Base-by-base conservation (phyloP, 257 asterid species). In the Solanum infundibuliforme region DNA sequence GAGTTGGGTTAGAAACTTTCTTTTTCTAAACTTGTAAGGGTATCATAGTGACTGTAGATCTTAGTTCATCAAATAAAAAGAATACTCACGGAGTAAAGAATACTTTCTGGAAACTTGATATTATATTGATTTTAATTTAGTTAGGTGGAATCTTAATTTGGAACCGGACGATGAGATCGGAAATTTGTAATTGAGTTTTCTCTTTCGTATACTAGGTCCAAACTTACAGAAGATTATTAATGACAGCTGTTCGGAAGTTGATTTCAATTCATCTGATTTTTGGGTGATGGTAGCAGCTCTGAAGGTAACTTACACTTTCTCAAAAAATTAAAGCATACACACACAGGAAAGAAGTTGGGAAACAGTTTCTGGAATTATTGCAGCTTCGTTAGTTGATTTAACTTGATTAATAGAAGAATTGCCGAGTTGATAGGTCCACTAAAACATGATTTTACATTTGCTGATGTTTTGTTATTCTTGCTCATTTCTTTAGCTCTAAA, bases 261-360 rank as follows among this genome's bases (percentile, higher is more conserved):
- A 92, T 90, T 94, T 95, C 90, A 91, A 87, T 87, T 95, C 99
- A 81, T 95, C 98, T 21, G 98, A 94, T 52, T 97, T 95, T 93
- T 97, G 99, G 99, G 96, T 97, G 88, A 89, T 94, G 93, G 97
- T 96, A 90, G 98, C 98, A 83, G 98, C 99, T 84, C 91, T 97
- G 48, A 94, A 95, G 99, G 99, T 95, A 88, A 83, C 83, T 20
- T 32, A 48, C 84, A 27, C 27, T 69, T 31, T 86, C 66, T 35
- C 2, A 43, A 12, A 18, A 31, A 34, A 3, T 14, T 8, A 41
- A 43, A 25, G 18, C 7, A 65, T 65, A 6, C 81, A 81, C 20
- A 25, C 60, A 16, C 11, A 46, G 8, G 68, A 81, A 81, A 60
- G 85, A 81, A 79, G 85, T 8, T 79, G 39, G 6, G 31, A 41